phyloP scores from a whole-genome alignment of 163 green algal species.

The Trebouxia gelatinosa region DNA sequence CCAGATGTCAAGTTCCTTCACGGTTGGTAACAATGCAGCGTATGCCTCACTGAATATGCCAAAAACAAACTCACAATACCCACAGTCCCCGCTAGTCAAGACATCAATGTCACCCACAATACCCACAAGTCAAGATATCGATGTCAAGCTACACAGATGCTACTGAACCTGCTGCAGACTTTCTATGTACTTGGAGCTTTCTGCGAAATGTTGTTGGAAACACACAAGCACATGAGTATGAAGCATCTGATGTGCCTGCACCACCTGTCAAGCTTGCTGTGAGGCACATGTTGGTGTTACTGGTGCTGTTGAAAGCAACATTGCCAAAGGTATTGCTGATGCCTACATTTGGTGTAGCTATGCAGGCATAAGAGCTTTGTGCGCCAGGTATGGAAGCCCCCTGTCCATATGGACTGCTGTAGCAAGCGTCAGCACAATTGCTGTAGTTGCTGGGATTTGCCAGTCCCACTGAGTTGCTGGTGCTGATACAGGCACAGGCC shows the following conservation, averaged over 20 bases:
- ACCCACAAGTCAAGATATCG: no score
- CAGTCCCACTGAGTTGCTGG: slow-evolving; percentile 2
- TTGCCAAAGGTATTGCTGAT: slow-evolving; percentile 16
- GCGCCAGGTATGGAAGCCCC: neutral
- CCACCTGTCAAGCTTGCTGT: neutral
- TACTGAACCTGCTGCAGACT: no score
- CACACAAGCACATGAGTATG: slow-evolving; percentile 14
- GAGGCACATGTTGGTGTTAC: neutral
- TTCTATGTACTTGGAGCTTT: slow-evolving; percentile 7
- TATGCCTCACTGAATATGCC: no score
- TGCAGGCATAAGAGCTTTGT: neutral
- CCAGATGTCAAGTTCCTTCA: no score
- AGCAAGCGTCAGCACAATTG: slow-evolving; percentile 13
- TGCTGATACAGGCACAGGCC: slow-evolving; percentile 18
- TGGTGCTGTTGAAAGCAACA: neutral
- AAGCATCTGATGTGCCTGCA: neutral
- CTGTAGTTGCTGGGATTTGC: neutral
- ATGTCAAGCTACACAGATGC: no score
- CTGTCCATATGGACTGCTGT: neutral
- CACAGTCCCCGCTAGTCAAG: no score
- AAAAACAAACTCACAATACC: no score
- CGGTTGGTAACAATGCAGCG: no score
- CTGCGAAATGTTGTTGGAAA: neutral
- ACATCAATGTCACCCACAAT: no score
- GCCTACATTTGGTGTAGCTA: neutral